Percentiles rank a stretch among this genome's conserved stretches.
phyloP scores from a whole-genome alignment of 2,329 filamentous ascomycete genomes.

The Gyromitra esculenta region DNA sequence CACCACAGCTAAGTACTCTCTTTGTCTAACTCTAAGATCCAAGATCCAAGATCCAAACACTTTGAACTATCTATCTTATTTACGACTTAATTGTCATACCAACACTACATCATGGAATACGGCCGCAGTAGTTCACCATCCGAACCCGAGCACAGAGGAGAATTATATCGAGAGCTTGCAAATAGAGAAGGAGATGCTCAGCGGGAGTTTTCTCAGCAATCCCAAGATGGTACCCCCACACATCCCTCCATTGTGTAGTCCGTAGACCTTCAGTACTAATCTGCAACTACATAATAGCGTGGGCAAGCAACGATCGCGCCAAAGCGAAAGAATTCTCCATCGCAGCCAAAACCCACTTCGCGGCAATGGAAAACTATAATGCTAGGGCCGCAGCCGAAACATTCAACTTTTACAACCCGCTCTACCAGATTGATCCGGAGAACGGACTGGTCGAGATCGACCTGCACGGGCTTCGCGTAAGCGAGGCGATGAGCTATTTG shows the following conservation, averaged over 20 bases:
- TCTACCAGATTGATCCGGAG: conserved; percentile 6
- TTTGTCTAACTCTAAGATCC: too few relatives aligned
- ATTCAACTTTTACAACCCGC: conserved; percentile 38
- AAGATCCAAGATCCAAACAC: too few relatives aligned
- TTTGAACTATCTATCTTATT: not conserved
- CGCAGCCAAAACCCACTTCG: conserved; percentile 13
- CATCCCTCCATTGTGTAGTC: too few relatives aligned
- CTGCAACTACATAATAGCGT: conserved; percentile 1
- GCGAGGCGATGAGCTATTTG: conserved; percentile 40
- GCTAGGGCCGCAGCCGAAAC: conserved; percentile 39
- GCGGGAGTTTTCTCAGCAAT: not conserved
- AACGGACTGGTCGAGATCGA: conserved; percentile 27
- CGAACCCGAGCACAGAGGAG: not conserved
- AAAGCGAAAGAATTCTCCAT: conserved; percentile 33
- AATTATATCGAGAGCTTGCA: not conserved
- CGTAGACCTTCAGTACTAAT: not conserved
- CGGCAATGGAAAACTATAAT: conserved; percentile 29
- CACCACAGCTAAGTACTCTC: too few relatives aligned
- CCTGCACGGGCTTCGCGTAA: conserved; percentile 50
- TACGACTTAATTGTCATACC: not conserved
- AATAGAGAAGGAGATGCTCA: not conserved
- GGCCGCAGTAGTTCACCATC: not conserved
- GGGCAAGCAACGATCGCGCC: not conserved
- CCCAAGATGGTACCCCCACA: not conserved
- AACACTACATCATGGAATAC: not conserved